Base-by-base conservation (phyloP, 352 stramenopile genomes). In the Phytopythium cucurbitacearum region DNA sequence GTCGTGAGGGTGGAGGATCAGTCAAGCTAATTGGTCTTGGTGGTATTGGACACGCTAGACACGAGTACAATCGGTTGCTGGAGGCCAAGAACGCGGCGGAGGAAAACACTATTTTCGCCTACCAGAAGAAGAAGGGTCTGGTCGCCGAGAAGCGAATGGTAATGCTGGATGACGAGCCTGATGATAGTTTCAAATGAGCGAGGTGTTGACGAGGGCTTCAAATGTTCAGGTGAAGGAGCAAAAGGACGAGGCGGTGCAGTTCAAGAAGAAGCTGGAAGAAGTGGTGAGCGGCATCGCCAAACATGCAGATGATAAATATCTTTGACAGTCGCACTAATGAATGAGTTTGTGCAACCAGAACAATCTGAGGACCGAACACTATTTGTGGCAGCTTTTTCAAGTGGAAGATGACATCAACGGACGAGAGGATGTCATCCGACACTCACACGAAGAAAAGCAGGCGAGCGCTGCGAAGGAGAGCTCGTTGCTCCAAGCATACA, bases 341-440 rank as follows among this genome's bases (percentile, higher is more conserved):
- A 37, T 28, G 47, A 13, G 4, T 33, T 13, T 21, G n/a, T 15
- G 55, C 4, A 53, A 16, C 32, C 53, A 91, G 81, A 76, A 76
- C 60, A 53, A 81, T 15, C 55, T 97, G 4, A 80, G 92, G 33
- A 85, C 89, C 0, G 87, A 98, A 56, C 92, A 97, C 61, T 99
- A 97, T 53, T 70, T 99, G 39, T 99, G 95, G 96, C 89, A 98
- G 57, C 75, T 99, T 16, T 98, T 93, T 47, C 94, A 98, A 64
- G 83, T 98, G 16, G 75, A 98, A 55, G 76, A 90, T 11, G 89
- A 98, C 40, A 73, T 96, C 3, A 73, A 88, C 15, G 64, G 87
- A 32, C 81, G 91, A 40, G 87, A 96, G 57, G 90, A 93, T 28
- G 60, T 74, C 3, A 71, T 97, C 9, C 73, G 75, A 15, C 48